These are phyloP conservation scores for Exophiala viscosa DNA, from an alignment of 2,329 filamentous ascomycete genomes.

Conservation along the genomic window DNA sequence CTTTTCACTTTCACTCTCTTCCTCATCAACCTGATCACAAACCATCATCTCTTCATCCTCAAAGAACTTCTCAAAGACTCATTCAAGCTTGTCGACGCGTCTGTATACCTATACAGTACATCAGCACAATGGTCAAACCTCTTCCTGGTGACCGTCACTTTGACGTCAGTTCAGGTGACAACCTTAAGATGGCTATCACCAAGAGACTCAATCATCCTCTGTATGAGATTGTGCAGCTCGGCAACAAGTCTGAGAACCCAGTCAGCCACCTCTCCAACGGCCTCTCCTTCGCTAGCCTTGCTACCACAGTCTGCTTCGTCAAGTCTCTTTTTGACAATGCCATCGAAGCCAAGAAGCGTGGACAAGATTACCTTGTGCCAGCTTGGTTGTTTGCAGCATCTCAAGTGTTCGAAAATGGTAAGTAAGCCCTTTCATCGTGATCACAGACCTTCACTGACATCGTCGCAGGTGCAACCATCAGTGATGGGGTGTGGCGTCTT, in stretches of 20 bases:
- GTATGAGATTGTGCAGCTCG: slow-evolving; percentile 10
- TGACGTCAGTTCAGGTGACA: background rate
- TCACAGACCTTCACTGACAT: background rate
- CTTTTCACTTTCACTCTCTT: background rate
- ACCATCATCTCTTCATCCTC: background rate
- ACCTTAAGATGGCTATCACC: background rate
- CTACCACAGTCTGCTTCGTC: slow-evolving; percentile 7
- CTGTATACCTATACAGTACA: background rate
- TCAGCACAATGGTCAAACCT: slow-evolving; percentile 1
- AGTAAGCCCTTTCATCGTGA: slow-evolving; percentile 4
- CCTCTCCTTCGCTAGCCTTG: background rate
- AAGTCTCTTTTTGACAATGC: slow-evolving; percentile 4
- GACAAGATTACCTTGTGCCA: background rate
- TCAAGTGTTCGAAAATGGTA: slow-evolving; percentile 15
- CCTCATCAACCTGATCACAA: background rate
- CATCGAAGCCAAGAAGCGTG: background rate
- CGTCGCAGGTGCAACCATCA: slow-evolving; percentile 10
- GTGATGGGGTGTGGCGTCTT: slow-evolving; percentile 12
- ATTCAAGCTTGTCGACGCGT: background rate
- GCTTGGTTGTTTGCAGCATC: slow-evolving; percentile 9
- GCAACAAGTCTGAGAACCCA: slow-evolving; percentile 2
- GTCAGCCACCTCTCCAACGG: background rate
- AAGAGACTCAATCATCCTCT: background rate
- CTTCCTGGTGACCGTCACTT: slow-evolving; percentile 1
- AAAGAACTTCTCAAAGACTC: background rate